Conservation (phyloP, 192 early-diverging fungal species). For the Podila epigama region DNA sequence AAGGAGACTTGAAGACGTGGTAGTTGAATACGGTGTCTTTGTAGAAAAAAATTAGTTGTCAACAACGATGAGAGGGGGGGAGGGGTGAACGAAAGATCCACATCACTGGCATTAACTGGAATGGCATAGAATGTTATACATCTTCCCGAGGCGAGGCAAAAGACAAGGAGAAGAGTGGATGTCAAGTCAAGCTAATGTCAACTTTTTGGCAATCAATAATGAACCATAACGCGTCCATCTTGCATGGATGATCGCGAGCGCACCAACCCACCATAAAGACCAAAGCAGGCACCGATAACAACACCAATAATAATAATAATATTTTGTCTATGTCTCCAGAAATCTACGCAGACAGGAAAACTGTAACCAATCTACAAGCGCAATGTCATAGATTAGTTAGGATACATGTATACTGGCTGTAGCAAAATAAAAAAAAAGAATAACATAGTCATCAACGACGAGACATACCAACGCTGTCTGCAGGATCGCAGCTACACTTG, state of each 20-base stretch:
- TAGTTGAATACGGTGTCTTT: too few relatives aligned
- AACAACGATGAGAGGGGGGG: background rate
- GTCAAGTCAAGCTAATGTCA: too few relatives aligned
- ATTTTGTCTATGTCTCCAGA: constrained; percentile 22
- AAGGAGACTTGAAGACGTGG: background rate
- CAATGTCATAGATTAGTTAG: background rate
- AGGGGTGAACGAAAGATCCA: background rate
- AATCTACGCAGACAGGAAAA: constrained; percentile 43
- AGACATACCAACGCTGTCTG: constrained; percentile 59
- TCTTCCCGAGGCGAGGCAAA: background rate
- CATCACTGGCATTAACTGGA: background rate
- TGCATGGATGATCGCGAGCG: too few relatives aligned
- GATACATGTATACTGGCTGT: too few relatives aligned
- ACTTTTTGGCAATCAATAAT: too few relatives aligned
- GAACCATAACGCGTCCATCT: too few relatives aligned
- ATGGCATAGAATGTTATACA: background rate
- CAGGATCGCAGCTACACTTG: constrained; percentile 60
- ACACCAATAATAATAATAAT: too few relatives aligned
- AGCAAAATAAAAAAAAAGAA: background rate
- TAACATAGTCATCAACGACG: background rate
- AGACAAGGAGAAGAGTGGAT: too few relatives aligned
- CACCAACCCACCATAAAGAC: too few relatives aligned
- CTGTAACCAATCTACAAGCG: constrained; percentile 29
- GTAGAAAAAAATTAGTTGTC: too few relatives aligned
- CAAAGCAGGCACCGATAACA: too few relatives aligned